A percentile compares a stretch with the other conserved stretches of the same genome.
Conservation (phyloP, 768 basidiomycete genomes). For the Pisolithus orientalis region DNA sequence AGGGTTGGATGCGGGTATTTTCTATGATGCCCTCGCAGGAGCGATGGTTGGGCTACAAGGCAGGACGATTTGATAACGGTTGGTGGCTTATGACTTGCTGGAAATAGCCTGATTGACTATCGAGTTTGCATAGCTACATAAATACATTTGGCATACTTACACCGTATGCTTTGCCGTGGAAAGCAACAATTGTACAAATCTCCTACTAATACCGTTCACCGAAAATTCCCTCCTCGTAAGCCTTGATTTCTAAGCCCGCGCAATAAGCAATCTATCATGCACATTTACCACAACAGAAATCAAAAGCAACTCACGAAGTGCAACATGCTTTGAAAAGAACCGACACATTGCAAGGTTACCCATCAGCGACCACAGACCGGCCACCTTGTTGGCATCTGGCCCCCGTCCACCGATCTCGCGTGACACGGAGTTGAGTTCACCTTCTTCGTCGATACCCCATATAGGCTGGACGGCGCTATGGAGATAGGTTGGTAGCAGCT, state of each 20-base stretch:
- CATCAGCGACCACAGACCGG: constrained; percentile 51
- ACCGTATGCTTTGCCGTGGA: not conserved
- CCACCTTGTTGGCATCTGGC: constrained; percentile 7
- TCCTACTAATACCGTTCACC: constrained; percentile 13
- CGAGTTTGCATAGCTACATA: too few relatives aligned
- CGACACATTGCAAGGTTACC: constrained; percentile 58
- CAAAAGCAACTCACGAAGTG: constrained; percentile 45
- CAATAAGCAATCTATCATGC: not conserved
- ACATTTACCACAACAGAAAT: not conserved
- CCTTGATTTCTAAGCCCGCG: constrained; percentile 54
- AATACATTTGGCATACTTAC: too few relatives aligned
- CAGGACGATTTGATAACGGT: too few relatives aligned
- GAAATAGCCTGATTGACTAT: too few relatives aligned
- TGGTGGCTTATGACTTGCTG: too few relatives aligned
- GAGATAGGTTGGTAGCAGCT: constrained; percentile 16
- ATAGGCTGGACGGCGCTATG: constrained; percentile 17
- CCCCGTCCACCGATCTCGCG: constrained; percentile 40
- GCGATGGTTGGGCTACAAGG: too few relatives aligned
- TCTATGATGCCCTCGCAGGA: too few relatives aligned
- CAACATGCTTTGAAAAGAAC: constrained; percentile 63
- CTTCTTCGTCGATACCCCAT: constrained; percentile 29
- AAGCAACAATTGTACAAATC: not conserved
- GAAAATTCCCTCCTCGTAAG: constrained; percentile 47
- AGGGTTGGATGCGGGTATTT: too few relatives aligned
- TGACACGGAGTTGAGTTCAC: constrained; percentile 25